These are phyloP conservation scores for Hericium erinaceus DNA, from an alignment of 768 basidiomycete species.

Conservation along the genomic window DNA sequence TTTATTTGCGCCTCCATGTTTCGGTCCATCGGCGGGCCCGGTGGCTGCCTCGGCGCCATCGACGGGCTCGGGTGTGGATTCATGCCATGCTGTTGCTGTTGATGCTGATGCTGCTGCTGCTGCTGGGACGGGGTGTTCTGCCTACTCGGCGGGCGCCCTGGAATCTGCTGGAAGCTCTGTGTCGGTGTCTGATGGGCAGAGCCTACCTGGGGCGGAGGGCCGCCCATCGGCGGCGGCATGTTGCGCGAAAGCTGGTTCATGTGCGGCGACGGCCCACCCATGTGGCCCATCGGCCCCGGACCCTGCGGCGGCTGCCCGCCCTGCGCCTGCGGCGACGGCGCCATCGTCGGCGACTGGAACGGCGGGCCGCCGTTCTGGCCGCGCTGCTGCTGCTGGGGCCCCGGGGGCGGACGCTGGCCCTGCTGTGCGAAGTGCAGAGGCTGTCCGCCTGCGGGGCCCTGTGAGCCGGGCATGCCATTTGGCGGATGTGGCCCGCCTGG, in stretches of 20 bases:
- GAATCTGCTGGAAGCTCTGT: constrained; percentile 30
- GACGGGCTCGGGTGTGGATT: constrained; percentile 51
- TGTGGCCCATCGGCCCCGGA: constrained; percentile 24
- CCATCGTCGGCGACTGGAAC: constrained; percentile 59
- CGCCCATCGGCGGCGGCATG: constrained; percentile 43
- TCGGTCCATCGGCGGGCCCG: constrained; percentile 18
- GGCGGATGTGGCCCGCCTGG: constrained; percentile 17
- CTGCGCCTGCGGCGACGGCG: constrained; percentile 46
- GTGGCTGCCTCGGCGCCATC: constrained; percentile 37
- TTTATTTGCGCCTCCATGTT: constrained; percentile 22
- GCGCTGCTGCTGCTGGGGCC: constrained; percentile 32
- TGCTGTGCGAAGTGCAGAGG: constrained; percentile 1
- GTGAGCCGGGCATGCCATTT: constrained; percentile 16
- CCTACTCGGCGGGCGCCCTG: constrained; percentile 50
- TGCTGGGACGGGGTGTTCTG: constrained; percentile 31
- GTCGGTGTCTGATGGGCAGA: constrained; percentile 30
- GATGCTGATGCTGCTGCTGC: too few relatives aligned
- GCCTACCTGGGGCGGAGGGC: constrained; percentile 29
- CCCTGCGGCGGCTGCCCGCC: constrained; percentile 16
- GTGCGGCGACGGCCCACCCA: constrained; percentile 46
- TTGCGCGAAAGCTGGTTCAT: constrained; percentile 26
- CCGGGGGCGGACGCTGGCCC: constrained; percentile 10
- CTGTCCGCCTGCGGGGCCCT: constrained; percentile 6
- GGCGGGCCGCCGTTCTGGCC: constrained; percentile 35
- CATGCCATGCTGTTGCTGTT: constrained; percentile 16